Base-by-base conservation (phyloP, 306 rosid genomes). In the Pterocarpus macrocarpus region DNA sequence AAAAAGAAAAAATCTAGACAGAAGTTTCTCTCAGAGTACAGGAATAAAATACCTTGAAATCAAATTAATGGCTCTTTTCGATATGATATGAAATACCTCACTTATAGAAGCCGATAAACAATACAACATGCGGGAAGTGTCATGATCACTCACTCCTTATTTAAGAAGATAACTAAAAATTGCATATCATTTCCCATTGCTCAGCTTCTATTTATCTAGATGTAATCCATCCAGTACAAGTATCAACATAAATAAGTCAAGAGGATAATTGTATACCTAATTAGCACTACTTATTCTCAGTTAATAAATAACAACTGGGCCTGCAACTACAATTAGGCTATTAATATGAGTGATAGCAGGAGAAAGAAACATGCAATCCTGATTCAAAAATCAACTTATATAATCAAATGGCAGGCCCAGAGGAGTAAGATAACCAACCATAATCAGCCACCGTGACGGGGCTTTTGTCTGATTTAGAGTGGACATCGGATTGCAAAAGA, bases 391-490 rank as follows among this genome's bases (percentile, higher is more conserved):
- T 34, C 9, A 63, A 52, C 28, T 6, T 16, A 8, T 35, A 69
- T 11, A 61, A 33, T 71, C 64, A 34, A 56, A 22, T 22, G 28
- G 28, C 47, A 63, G 2, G 45, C 9, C 6, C 12, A 39, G 28
- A 5, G 58, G 45, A 76, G 78, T 34, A 71, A 32, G 56, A 55
- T 2, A 75, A 81, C 88, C 28, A 49, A 93, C 97, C 97, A 61
- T 92, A 95, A 88, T 95, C 99, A 32, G 99, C 99, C 44, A 93
- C 99, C 0, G 99, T 95, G 52, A 95, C 99, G 1, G 99, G 99
- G 87, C 92, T 92, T 89, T 88, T 90, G 65, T 95, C 99, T 41
- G 95, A 93, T 85, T 93, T 95, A 5, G 99, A 91, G 66, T 92
- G 99, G 39, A 92, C 95, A 63, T 95, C 97, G 14, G 99, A 91